Conservation (phyloP, 345 rosid genomes). For the Syzygium aqueum region DNA sequence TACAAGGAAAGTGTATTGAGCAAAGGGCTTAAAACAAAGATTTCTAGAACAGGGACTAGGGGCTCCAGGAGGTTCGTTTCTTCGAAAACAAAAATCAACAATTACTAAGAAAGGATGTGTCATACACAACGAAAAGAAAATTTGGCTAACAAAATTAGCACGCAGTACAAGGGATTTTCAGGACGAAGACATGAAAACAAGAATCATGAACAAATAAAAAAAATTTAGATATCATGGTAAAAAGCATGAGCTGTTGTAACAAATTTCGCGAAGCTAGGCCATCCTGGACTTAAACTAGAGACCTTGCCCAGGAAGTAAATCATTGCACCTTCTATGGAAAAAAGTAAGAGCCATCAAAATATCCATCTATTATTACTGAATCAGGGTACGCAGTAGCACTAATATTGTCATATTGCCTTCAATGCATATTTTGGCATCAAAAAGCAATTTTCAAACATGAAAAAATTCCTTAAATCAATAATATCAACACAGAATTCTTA, state of each 20-base stretch:
- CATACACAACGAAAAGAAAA: neutral
- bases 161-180: neutral
- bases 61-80: neutral
- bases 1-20: neutral
- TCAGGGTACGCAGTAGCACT: neutral
- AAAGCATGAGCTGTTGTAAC: neutral
- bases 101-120: neutral
- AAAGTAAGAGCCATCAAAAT: neutral
- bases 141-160: neutral
- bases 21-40: neutral
- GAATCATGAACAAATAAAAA: neutral
- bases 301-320: too few species aligned
- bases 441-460: neutral
- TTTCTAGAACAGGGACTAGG: neutral
- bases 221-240: neutral
- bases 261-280: too few species aligned
- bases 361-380: neutral
- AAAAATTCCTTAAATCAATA: neutral
- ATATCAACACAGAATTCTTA: neutral
- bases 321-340: neutral
- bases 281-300: too few species aligned
- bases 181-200: accelerated
- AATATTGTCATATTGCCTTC: neutral
- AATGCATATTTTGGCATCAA: neutral
- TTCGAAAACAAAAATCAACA: neutral